phyloP scores from a whole-genome alignment of 805 yeast species.

The Huiozyma sinensis region DNA sequence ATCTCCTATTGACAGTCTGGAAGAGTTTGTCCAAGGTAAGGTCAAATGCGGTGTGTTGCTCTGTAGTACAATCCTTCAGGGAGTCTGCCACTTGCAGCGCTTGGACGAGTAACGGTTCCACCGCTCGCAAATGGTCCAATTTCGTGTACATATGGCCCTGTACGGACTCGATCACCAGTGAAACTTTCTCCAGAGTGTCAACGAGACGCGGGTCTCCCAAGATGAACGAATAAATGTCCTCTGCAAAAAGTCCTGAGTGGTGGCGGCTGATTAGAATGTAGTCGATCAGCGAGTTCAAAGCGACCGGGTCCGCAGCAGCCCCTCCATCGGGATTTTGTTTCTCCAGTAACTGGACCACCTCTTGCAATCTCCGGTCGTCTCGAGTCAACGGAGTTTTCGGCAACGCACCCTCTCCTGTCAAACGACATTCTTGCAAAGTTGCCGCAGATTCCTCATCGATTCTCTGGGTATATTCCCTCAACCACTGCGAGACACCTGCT shows the following conservation, averaged over 20 bases:
- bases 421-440: too few species aligned
- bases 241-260: conserved; percentile 19
- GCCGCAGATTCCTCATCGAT: not conserved
- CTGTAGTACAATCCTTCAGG: not conserved
- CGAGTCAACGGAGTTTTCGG: too few species aligned
- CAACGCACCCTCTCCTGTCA: too few species aligned
- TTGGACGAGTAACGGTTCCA: conserved; percentile 10
- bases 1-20: conserved; percentile 7
- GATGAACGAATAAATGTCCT: conserved; percentile 26
- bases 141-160: conserved; percentile 9
- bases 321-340: not conserved
- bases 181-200: conserved; percentile 7
- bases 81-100: not conserved
- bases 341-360: conserved; percentile 2
- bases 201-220: conserved; percentile 12
- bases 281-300: conserved; percentile 5
- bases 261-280: conserved; percentile 1
- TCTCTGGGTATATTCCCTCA: conserved; percentile 4
- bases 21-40: conserved; percentile 5
- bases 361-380: not conserved
- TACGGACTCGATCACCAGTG: conserved; percentile 11
- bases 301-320: not conserved
- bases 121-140: conserved; percentile 13
- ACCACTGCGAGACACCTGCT: conserved; percentile 14
- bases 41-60: not conserved